Conservation (phyloP, 805 yeast genomes). For the Pichia californica region DNA sequence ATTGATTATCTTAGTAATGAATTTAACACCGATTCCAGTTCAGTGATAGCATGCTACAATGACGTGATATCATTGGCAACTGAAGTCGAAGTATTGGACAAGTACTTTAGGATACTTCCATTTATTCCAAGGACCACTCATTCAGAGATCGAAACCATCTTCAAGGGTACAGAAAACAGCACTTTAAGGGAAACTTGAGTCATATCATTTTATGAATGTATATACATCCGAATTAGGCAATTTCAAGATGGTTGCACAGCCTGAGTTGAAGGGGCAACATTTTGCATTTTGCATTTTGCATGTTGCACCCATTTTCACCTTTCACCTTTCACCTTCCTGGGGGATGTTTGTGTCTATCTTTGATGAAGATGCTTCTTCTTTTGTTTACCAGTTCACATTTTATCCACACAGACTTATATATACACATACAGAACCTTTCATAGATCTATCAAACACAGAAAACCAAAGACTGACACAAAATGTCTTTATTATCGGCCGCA, state of each 20-base stretch:
- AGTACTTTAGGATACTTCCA: conserved; percentile 20
- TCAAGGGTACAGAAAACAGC: not conserved
- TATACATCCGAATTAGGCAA: not conserved
- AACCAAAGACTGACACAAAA: too few species aligned
- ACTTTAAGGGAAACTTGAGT: not conserved
- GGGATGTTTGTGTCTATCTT: too few species aligned
- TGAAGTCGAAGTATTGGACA: conserved; percentile 16
- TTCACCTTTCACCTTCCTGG: not conserved
- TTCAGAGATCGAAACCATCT: conserved; percentile 2
- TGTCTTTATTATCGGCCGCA: conserved; percentile 1
- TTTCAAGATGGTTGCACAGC: too few species aligned
- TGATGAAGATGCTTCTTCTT: too few species aligned
- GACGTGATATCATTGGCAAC: conserved; percentile 17
- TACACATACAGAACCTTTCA: too few species aligned
- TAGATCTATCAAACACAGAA: too few species aligned
- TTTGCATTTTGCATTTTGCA: too few species aligned
- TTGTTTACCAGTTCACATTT: too few species aligned
- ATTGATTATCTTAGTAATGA: conserved; percentile 10
- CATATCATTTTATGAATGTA: not conserved
- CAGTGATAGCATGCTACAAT: conserved; percentile 22
- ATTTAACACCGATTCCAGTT: conserved; percentile 15
- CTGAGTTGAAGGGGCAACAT: too few species aligned
- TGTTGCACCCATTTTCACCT: conserved; percentile 1
- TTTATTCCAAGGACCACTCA: conserved; percentile 15
- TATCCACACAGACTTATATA: too few species aligned